These are phyloP conservation scores for Saitoella complicata DNA, from an alignment of 805 yeast species.

Conservation along the genomic window DNA sequence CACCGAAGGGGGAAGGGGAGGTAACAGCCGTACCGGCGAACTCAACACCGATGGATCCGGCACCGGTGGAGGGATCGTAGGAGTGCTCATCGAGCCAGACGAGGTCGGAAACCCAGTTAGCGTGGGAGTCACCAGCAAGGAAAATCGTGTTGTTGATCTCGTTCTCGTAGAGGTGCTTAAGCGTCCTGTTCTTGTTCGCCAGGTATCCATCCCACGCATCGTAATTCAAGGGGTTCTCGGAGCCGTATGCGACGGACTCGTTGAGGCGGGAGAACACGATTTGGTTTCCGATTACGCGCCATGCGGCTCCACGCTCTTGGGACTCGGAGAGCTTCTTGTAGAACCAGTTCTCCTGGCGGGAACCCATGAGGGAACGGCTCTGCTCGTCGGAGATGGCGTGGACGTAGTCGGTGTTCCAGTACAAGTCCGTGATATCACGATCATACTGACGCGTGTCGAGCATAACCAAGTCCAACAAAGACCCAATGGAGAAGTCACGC, in stretches of 20 bases:
- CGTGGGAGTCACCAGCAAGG: slow-evolving; percentile 18
- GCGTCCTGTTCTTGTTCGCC: slow-evolving; percentile 15
- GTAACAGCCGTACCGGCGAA: slow-evolving; percentile 16
- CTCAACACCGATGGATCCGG: slow-evolving; percentile 16
- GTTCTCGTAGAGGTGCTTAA: slow-evolving; percentile 10
- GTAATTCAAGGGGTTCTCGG: slow-evolving; percentile 13
- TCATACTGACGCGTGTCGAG: slow-evolving; percentile 17
- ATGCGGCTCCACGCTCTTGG: slow-evolving; percentile 13
- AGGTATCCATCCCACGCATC: slow-evolving; percentile 19
- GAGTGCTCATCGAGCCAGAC: slow-evolving; percentile 2
- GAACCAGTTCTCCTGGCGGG: slow-evolving; percentile 18
- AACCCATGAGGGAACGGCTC: slow-evolving; percentile 18
- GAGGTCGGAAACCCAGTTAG: slow-evolving; percentile 16
- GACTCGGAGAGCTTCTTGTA: slow-evolving; percentile 10
- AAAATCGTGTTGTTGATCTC: slow-evolving; percentile 12
- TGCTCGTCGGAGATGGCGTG: slow-evolving; percentile 10
- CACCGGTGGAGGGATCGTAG: slow-evolving; percentile 14
- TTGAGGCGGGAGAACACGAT: background rate
- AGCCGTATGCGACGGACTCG: slow-evolving; percentile 12
- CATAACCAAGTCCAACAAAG: slow-evolving; percentile 13
- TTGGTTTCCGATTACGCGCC: slow-evolving; percentile 1
- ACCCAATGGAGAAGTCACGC: slow-evolving; percentile 15
- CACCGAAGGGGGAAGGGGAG: slow-evolving; percentile 15
- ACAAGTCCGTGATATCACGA: slow-evolving; percentile 17
- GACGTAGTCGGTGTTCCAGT: slow-evolving; percentile 13